Evolutionary conservation across 306 rosid species (phyloP).

Genomic region (Amphicarpaea edgeworthii): DNA sequence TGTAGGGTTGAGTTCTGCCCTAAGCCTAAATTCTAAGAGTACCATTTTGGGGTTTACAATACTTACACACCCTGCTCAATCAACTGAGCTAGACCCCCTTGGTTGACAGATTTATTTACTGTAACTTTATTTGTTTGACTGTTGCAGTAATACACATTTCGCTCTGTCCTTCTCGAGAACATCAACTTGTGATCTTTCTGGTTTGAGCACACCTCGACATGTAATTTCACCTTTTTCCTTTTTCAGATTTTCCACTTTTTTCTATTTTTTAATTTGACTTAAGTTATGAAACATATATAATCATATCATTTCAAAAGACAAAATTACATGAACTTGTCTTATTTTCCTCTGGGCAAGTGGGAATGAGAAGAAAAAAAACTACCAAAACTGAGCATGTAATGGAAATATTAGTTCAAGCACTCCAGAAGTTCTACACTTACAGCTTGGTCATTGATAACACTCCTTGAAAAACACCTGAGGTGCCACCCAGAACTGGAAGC

Average conservation of each 20-base stretch:
- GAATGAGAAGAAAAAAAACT: slow-evolving; percentile 31
- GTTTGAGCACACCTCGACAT: slow-evolving; percentile 1
- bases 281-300: slow-evolving; percentile 4
- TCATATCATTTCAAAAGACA: slow-evolving; percentile 27
- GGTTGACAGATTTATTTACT: not conserved
- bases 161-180: slow-evolving; percentile 8
- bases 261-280: not conserved
- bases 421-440: slow-evolving; percentile 71
- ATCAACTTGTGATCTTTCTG: slow-evolving; percentile 21
- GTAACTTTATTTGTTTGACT: slow-evolving; percentile 26
- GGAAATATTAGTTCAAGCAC: slow-evolving; percentile 60
- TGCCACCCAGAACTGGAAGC: slow-evolving; percentile 96
- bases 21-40: not conserved
- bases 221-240: slow-evolving; percentile 23
- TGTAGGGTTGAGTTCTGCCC: not conserved
- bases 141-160: slow-evolving; percentile 4
- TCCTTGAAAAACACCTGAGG: slow-evolving; percentile 96
- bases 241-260: not conserved
- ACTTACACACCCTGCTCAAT: too few species aligned
- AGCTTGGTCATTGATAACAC: slow-evolving; percentile 87
- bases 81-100: too few species aligned
- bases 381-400: not conserved
- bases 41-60: too few species aligned
- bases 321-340: slow-evolving; percentile 28
- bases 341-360: slow-evolving; percentile 36